Conservation (phyloP, 257 asterid genomes). For the Solanum ossicruentum region DNA sequence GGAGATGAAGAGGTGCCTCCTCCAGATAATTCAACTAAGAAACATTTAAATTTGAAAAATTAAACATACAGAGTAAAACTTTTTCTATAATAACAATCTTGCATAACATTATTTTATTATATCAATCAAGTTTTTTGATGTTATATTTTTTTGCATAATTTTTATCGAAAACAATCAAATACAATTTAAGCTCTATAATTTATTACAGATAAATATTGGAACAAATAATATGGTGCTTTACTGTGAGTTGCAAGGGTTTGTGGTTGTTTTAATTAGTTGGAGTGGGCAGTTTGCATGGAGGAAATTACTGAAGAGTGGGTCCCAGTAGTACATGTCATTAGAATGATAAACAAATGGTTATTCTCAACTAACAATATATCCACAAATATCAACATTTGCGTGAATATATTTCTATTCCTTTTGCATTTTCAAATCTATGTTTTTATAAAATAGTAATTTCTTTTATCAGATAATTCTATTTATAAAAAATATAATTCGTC, state of each 20-base stretch:
- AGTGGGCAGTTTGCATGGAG: slow-evolving; percentile 52
- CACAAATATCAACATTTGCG: not conserved
- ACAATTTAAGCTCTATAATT: not conserved
- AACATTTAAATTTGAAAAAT: too few relatives aligned
- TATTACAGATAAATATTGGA: not conserved
- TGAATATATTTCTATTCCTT: not conserved
- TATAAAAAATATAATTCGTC: not conserved
- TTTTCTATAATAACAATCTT: not conserved
- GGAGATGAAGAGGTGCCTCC: too few relatives aligned
- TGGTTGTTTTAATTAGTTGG: slow-evolving; percentile 37
- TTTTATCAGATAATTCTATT: not conserved
- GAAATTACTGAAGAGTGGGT: slow-evolving; percentile 22
- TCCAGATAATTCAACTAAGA: too few relatives aligned
- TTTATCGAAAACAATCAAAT: not conserved
- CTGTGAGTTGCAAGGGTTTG: not conserved
- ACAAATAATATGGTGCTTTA: not conserved
- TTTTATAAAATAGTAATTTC: not conserved
- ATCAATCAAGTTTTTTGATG: not conserved
- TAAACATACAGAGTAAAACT: too few relatives aligned
- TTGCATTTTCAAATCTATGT: not conserved
- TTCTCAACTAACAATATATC: not conserved
- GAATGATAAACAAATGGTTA: not conserved
- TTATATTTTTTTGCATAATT: not conserved
- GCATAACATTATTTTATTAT: not conserved
- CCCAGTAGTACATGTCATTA: slow-evolving; percentile 18